These are phyloP conservation scores for Saccharum spontaneum DNA, from an alignment of 176 grass and related monocot genomes.

Conservation along the genomic window DNA sequence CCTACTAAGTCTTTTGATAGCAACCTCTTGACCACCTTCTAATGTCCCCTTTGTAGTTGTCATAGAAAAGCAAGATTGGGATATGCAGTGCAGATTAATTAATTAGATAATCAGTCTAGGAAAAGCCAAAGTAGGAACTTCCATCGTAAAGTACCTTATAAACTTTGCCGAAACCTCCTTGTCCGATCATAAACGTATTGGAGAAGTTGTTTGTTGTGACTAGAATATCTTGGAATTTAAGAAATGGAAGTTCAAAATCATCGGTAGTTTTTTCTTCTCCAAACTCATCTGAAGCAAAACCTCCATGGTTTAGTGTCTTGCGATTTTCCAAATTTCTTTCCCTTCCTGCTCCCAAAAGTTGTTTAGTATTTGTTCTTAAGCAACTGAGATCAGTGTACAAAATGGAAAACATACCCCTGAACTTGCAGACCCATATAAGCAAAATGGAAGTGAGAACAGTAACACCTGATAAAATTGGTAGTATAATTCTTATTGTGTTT, in stretches of 20 bases:
- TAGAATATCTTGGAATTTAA: conserved; percentile 30
- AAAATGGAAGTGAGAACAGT: neutral
- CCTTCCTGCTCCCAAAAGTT: neutral
- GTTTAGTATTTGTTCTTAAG: neutral
- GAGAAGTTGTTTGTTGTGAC: conserved; percentile 28
- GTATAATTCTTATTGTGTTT: neutral
- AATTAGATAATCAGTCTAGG: neutral
- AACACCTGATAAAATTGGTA: neutral
- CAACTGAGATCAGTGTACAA: neutral
- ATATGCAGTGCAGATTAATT: neutral
- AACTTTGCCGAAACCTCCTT: conserved; percentile 41
- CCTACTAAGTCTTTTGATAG: conserved; percentile 45
- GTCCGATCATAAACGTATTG: conserved; percentile 11
- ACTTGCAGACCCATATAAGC: conserved; percentile 6
- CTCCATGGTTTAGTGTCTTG: neutral
- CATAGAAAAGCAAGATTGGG: neutral
- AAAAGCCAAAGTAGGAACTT: neutral
- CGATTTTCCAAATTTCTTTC: neutral
- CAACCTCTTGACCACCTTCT: conserved; percentile 34
- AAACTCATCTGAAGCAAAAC: neutral
- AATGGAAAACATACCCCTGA: neutral
- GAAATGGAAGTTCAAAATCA: conserved; percentile 5
- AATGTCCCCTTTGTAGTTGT: conserved; percentile 7
- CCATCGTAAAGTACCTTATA: conserved; percentile 22
- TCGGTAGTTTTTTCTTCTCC: neutral